Conservation (phyloP, 768 basidiomycete species). For the Phlegmacium glaucopus region DNA sequence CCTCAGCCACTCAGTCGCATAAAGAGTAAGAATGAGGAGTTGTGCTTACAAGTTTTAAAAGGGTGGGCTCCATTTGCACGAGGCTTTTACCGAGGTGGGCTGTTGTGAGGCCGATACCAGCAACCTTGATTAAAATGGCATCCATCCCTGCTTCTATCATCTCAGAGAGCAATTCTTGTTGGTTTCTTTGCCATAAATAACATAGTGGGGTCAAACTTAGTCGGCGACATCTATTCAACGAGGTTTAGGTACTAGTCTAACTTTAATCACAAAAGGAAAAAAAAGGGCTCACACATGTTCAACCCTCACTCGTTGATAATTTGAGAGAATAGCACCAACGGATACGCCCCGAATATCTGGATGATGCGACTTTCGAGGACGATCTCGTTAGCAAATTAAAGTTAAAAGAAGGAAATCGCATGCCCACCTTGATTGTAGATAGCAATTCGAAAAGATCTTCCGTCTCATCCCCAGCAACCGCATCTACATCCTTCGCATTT, state of each 20-base stretch:
- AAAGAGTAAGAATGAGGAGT: constrained; percentile 14
- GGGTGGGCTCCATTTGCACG: constrained; percentile 65
- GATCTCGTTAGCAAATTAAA: background rate
- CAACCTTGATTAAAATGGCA: constrained; percentile 90
- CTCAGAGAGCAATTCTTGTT: constrained; percentile 77
- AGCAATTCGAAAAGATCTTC: constrained; percentile 86
- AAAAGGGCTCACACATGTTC: constrained; percentile 82
- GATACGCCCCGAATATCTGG: constrained; percentile 86
- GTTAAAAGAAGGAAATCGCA: background rate
- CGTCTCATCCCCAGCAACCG: constrained; percentile 85
- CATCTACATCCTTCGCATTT: constrained; percentile 37
- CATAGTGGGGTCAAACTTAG: constrained; percentile 76
- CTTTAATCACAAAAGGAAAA: background rate
- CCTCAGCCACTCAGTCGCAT: background rate
- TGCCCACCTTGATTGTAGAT: constrained; percentile 65
- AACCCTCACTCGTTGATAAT: constrained; percentile 94
- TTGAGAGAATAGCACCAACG: constrained; percentile 95
- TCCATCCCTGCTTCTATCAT: constrained; percentile 83
- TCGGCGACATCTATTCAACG: constrained; percentile 66
- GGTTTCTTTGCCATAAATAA: constrained; percentile 94
- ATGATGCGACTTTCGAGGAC: constrained; percentile 51
- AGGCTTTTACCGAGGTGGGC: constrained; percentile 80
- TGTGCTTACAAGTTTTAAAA: constrained; percentile 59
- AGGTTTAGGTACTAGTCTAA: background rate
- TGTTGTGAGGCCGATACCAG: constrained; percentile 82